Conservation (phyloP, 805 yeast genomes). For the Debaryomyces hansenii region DNA sequence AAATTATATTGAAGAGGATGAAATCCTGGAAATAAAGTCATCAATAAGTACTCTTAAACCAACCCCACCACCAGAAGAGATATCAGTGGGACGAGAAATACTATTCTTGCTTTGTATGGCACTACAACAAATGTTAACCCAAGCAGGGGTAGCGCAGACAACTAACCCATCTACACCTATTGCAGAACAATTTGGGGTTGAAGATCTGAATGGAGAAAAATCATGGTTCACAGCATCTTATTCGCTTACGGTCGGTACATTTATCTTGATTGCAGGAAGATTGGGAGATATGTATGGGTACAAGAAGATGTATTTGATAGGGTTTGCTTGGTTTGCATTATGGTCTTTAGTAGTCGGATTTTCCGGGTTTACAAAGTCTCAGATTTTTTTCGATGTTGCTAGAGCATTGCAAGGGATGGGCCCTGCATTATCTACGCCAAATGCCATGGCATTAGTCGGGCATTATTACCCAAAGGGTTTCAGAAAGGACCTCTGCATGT, state of each 20-base stretch:
- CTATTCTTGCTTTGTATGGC: slow-evolving; percentile 23
- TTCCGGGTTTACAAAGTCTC: slow-evolving; percentile 20
- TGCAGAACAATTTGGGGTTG: slow-evolving; percentile 23
- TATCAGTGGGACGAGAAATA: slow-evolving; percentile 19
- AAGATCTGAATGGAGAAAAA: slow-evolving; percentile 24
- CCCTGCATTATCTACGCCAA: slow-evolving; percentile 35
- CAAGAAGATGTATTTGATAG: slow-evolving; percentile 26
- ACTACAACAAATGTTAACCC: slow-evolving; percentile 29
- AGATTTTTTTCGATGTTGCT: slow-evolving; percentile 26
- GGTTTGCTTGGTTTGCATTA: slow-evolving; percentile 22
- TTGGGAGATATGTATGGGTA: slow-evolving; percentile 38
- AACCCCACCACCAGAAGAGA: slow-evolving; percentile 22
- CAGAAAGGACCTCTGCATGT: slow-evolving; percentile 22
- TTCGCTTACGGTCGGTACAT: slow-evolving; percentile 37
- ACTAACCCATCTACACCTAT: slow-evolving; percentile 18
- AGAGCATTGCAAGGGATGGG: slow-evolving; percentile 37
- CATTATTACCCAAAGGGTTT: slow-evolving; percentile 26
- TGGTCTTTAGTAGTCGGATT: slow-evolving; percentile 26
- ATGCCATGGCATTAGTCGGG: slow-evolving; percentile 32
- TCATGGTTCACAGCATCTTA: slow-evolving; percentile 37
- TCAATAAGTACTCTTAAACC: background rate
- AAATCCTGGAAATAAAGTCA: too few relatives aligned
- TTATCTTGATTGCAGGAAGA: slow-evolving; percentile 32
- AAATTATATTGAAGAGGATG: too few relatives aligned
- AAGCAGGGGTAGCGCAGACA: slow-evolving; percentile 31